Base-by-base conservation (phyloP, 2,329 filamentous ascomycete species). In the Arthrobotrys megalospora region DNA sequence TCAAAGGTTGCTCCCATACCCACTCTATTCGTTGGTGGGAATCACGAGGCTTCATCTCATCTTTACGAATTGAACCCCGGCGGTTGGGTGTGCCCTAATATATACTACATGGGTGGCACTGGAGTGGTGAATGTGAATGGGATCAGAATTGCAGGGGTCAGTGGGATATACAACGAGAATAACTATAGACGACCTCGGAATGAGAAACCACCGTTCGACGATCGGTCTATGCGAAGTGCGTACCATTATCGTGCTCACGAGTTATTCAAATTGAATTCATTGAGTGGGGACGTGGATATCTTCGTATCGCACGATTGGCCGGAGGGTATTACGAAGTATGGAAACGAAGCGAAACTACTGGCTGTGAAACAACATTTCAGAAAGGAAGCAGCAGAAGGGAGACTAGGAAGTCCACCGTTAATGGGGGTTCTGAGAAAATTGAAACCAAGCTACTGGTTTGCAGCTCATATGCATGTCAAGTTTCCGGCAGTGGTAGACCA, bases 301-400 rank as follows among this genome's bases (percentile, higher is more conserved):
- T 94, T 94, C 1, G 85, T 99, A 66, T 97, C 94, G 81, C 96
- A 99, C 83, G 96, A 99, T 85, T 99, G 96, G 96, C 96, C 96
- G 0, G 89, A 91, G 62, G 91, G 88, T 0, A 89, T 98, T 67
- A 96, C 97, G 85, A 90, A 89, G 83, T 88, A 90, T 80, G 96
- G 96, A 4, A 88, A 98, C 82, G 85, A 88, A 55, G 85, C 87
- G 58, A 85, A 86, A 48, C 85, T 99, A 0, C 97, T 94, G 83
- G 86, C 85, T 34, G 88, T 87, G 83, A 98, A 98, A 85, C 88
- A 88, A 0, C 87, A 90, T 81, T 96, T 98, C 80, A 87, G 90
- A 80, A 85, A 89, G 62, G 96, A 99, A 83, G 94, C 93, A 0
- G 86, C 86, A 58, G 89, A 90, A 43, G 93, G 93, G 0, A 90